These are phyloP conservation scores for Cardiospermum halicacabum DNA, from an alignment of 345 rosid species.

Conservation along the genomic window DNA sequence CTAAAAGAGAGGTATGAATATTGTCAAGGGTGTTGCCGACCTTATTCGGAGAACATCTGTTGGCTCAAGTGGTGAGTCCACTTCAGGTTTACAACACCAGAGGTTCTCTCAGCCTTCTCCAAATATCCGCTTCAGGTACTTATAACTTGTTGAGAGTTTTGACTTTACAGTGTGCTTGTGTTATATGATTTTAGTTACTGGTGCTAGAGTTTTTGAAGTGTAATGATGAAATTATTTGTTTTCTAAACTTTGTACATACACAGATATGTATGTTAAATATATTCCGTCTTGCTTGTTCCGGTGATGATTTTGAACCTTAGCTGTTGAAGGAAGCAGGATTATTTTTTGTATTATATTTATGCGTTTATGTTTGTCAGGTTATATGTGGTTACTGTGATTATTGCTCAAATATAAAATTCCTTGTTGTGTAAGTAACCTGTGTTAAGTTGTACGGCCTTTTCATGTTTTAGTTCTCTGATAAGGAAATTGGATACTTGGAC, in stretches of 20 bases:
- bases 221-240: not conserved
- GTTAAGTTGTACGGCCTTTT: not conserved
- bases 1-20: slow-evolving; percentile 46
- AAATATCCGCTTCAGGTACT: slow-evolving; percentile 52
- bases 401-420: not conserved
- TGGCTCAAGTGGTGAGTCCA: slow-evolving; percentile 40
- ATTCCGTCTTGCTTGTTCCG: too few species aligned
- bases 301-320: not conserved
- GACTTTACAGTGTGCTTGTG: not conserved
- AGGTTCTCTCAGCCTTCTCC: slow-evolving; percentile 53
- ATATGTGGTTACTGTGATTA: not conserved
- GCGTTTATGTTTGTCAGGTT: not conserved
- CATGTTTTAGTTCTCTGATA: not conserved
- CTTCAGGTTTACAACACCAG: slow-evolving; percentile 31
- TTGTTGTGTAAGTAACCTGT: not conserved
- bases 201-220: not conserved
- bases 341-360: not conserved
- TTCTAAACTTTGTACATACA: not conserved
- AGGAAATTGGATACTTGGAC: not conserved
- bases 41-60: slow-evolving; percentile 62
- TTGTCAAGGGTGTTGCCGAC: slow-evolving; percentile 76
- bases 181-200: slow-evolving; percentile 7
- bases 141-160: slow-evolving; percentile 1
- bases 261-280: too few species aligned
- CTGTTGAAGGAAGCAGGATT: not conserved